Base-by-base conservation (phyloP, 2,329 filamentous ascomycete species). In the Xylariaceae sp. region DNA sequence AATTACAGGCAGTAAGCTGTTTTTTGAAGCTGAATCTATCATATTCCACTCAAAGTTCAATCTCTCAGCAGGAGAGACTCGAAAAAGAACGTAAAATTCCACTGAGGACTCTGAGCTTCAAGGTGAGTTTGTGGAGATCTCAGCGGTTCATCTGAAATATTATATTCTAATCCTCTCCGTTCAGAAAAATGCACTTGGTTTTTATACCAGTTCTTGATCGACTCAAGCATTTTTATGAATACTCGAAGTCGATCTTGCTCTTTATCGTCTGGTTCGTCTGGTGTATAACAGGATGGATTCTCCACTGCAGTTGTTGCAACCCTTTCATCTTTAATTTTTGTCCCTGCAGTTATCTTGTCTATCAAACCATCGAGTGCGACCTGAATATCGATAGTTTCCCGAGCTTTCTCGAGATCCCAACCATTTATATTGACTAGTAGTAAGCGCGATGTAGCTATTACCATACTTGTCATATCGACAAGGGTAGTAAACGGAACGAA, bases 401-500 rank as follows among this genome's bases (percentile, higher is more conserved):
- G 60, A 5, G 65, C 65, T 11, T 57, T 20, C 1, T 40, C 41
- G 3, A 64, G 58, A 39, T 68, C 64, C 67, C 67, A 69, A 15
- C 63, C 65, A 2, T 64, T 49, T 46, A 65, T 58, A 3, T 66
- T 61, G 3, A 70, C 53, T 3, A 69, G 49, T 8, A 68, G 32
- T n/a, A 71, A 61, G 10, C 67, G 64, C 23, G 66, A 66, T 7
- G 57, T 55, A 11, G 64, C 63, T 30, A 69, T 64, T 21, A 67
- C 48, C 23, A 70, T 64, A 46, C 62, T 64, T 6, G 63, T 42
- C n/a, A 67, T 45, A 50, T 71, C 65, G 30, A 60, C 53, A 7
- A 63, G 51, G 0, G 58, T 58, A 3, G 61, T 57, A 32, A 67
- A 67, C 3, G 68, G 46, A 6, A 62, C 60, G 47, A 50, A 64